Evolutionary conservation across 164 flowering plant species (phyloP), one percentile per base, ranked within the genome.

Genomic region (Liquidambar formosana): DNA sequence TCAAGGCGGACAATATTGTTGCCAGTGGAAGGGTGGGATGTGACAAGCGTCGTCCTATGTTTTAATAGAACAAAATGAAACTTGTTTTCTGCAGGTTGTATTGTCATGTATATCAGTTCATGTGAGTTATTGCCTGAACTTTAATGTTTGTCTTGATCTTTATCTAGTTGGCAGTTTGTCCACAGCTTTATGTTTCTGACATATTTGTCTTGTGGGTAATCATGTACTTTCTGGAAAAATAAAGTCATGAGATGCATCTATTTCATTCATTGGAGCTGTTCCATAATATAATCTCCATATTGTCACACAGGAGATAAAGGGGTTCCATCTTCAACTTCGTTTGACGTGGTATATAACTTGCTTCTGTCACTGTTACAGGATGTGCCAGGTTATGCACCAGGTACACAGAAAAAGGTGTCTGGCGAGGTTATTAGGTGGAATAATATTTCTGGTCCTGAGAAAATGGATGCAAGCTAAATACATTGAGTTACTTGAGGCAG

Each of bases 361-460:
- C 41, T 28, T 8, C 63, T 22, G 52, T 64, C 49, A 33, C 19
- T 70, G 22, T 63, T 79, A 43, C 80, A 94, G 99, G 97, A 92
- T 78, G 71, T 10, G 27, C 86, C 92, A 51, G 94, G 91, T 75
- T 94, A 87, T 85, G 97, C 97, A 57, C 91, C 97, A 67, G 99
- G 97, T 46, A 91, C 97, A 28, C 99, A 95, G 79, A 95, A 93
- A 84, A 93, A 91, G 61, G 96, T 95, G 49, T 79, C 89, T 2
- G 97, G 99, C 61, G 99, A 95, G 82, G 96, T 95, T 61, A 91
- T 95, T 65, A 77, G 88, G 77, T 95, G 99, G 99, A 91, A 91
- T 79, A 88, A 83, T 83, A 82, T 92, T 57, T 89, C 97, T 70
- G 99, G 99, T 68, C 83, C 86, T 11, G 99, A 95, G 79, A 86